Conservation (phyloP, 1,139 yeast species). For the Hansenula sp. region DNA sequence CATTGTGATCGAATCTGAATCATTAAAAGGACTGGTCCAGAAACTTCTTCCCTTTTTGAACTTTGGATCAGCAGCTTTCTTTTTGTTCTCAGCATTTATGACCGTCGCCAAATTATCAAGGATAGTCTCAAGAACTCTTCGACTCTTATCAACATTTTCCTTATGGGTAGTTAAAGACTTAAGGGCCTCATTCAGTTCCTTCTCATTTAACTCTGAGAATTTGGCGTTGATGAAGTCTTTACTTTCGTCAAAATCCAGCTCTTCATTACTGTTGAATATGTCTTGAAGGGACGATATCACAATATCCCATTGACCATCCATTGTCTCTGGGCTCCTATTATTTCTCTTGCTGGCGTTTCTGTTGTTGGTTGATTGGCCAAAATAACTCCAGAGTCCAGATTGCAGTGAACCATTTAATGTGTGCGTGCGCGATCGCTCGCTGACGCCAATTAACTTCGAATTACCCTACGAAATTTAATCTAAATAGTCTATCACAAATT, state of each 20-base stretch:
- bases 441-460: too few species aligned
- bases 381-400: too few species aligned
- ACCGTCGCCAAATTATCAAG: slow-evolving; percentile 26
- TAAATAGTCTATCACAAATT: too few species aligned
- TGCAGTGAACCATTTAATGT: too few species aligned
- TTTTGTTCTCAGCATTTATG: slow-evolving; percentile 21
- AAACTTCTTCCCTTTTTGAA: slow-evolving; percentile 31
- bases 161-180: slow-evolving; percentile 47
- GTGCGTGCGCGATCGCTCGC: too few species aligned
- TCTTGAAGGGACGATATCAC: slow-evolving; percentile 66
- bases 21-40: slow-evolving; percentile 44
- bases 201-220: slow-evolving; percentile 28
- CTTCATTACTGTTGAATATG: slow-evolving; percentile 58
- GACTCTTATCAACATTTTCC: slow-evolving; percentile 54
- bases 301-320: slow-evolving; percentile 63
- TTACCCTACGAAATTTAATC: too few species aligned
- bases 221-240: slow-evolving; percentile 29
- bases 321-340: background rate
- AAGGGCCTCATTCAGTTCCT: slow-evolving; percentile 37
- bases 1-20: slow-evolving; percentile 55
- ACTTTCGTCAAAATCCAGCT: slow-evolving; percentile 45
- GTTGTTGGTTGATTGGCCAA: too few species aligned
- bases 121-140: slow-evolving; percentile 37
- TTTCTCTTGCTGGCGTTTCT: too few species aligned
- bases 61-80: slow-evolving; percentile 16